A percentile compares a stretch with the other conserved stretches of the same genome.
Conservation (phyloP, 495 filamentous ascomycete species). For the Penicillium steckii region DNA sequence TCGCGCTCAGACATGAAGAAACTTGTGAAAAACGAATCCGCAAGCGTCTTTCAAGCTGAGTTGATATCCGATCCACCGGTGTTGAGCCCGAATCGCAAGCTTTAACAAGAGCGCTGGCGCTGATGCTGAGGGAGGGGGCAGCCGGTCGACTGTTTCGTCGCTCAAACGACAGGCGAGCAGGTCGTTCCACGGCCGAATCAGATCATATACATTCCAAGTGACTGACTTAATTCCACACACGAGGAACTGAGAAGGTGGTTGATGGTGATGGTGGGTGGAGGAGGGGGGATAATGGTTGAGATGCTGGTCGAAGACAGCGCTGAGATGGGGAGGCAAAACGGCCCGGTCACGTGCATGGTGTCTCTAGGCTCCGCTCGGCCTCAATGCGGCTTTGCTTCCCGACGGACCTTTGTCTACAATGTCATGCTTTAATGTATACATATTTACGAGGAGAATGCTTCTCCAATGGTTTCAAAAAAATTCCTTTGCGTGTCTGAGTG, state of each 20-base stretch:
- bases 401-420: too few relatives aligned
- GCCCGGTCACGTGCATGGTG: conserved; percentile 33
- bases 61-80: conserved; percentile 6
- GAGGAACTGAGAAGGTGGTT: conserved; percentile 26
- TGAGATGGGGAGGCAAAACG: conserved; percentile 42
- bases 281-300: conserved; percentile 29
- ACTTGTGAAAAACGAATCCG: conserved; percentile 12
- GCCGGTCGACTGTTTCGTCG: conserved; percentile 33
- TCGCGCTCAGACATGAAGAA: conserved; percentile 46
- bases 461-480: too few relatives aligned
- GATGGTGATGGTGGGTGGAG: conserved; percentile 24
- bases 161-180: conserved; percentile 42
- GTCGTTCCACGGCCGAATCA: conserved; percentile 38
- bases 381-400: not conserved
- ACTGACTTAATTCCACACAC: conserved; percentile 12
- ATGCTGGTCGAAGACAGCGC: conserved; percentile 29
- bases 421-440: too few relatives aligned
- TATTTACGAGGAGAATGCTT: too few relatives aligned
- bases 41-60: conserved; percentile 1
- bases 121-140: conserved; percentile 23
- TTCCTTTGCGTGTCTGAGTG: too few relatives aligned
- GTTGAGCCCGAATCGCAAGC: conserved; percentile 19
- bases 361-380: not conserved
- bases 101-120: conserved; percentile 19
- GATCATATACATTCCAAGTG: conserved; percentile 42